Base-by-base conservation (phyloP, 163 green algal species). In the Volvox carteri region DNA sequence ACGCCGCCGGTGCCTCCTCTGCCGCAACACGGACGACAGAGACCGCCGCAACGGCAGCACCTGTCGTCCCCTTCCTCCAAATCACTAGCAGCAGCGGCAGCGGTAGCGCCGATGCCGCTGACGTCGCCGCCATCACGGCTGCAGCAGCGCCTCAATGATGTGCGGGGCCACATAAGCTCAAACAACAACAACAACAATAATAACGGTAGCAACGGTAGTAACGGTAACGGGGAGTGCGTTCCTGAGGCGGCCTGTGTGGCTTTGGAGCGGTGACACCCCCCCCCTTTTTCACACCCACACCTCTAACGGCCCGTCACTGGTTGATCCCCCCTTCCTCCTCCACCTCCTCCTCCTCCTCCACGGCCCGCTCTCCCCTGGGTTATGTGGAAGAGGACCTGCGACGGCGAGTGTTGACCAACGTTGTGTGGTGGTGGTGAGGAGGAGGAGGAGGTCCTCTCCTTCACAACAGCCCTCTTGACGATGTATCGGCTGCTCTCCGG, bases 231-330 rank as follows among this genome's bases (percentile, higher is more conserved):
- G 11, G 5, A 37, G 39, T 41, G 70, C 30, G 16, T 56, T 37
- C 89, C 83, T 25, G 89, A 65, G 30, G 68, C 77, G 35, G 52
- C 87, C 84, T 89, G 90, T 68, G 81, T 86, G 6, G 90, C 84
- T 37, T 87, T 92, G 77, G 87, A 90, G 1, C 83, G 72, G n/a
- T 90, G 85, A 85, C 83, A 83, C 7, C 19, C 4, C 16, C 16
- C 50, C 12, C 16, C 12, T 60, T 12, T 60, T 60, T n/a, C n/a
- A n/a, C n/a, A n/a, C n/a, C n/a, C n/a, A n/a, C n/a, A n/a, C n/a
- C n/a, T n/a, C n/a, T n/a, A n/a, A n/a, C n/a, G n/a, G n/a, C n/a
- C n/a, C n/a, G n/a, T n/a, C n/a, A n/a, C n/a, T n/a, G n/a, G n/a
- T n/a, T n/a, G n/a, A n/a, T n/a, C n/a, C n/a, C n/a, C n/a, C n/a